phyloP scores from a whole-genome alignment of 495 filamentous ascomycete genomes.

The Sphaerosporella brunnea region DNA sequence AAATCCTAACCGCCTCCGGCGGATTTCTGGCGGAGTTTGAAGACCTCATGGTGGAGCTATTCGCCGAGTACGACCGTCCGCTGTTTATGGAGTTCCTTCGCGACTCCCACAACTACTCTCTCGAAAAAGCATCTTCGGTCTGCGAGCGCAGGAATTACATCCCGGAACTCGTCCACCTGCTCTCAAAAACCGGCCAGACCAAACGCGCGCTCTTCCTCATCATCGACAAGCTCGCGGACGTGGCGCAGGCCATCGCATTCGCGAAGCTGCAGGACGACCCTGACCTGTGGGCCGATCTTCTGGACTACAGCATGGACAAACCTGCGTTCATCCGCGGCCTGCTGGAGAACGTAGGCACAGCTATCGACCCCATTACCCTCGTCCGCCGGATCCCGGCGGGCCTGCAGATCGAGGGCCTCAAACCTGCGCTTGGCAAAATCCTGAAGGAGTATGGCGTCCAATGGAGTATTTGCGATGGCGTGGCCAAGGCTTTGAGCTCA shows the following conservation, averaged over 20 bases:
- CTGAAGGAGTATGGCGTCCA: conserved; percentile 90
- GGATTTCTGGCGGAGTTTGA: conserved; percentile 65
- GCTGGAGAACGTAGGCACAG: conserved; percentile 81
- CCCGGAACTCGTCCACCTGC: conserved; percentile 77
- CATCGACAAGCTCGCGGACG: conserved; percentile 70
- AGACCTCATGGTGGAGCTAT: conserved; percentile 67
- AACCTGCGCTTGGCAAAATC: conserved; percentile 67
- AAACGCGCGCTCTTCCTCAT: conserved; percentile 81
- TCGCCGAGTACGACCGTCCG: conserved; percentile 61
- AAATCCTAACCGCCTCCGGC: background rate
- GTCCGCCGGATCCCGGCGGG: conserved; percentile 83
- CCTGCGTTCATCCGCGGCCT: conserved; percentile 83
- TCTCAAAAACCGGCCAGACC: conserved; percentile 84
- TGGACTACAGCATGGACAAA: conserved; percentile 92
- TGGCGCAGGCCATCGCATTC: conserved; percentile 80
- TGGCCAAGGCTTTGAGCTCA: conserved; percentile 65
- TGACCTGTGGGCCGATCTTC: conserved; percentile 84
- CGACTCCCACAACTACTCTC: conserved; percentile 61
- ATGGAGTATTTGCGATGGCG: conserved; percentile 72
- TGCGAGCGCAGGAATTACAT: conserved; percentile 66
- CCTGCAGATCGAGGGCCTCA: conserved; percentile 71
- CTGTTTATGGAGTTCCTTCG: conserved; percentile 78
- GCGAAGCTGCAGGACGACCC: conserved; percentile 81
- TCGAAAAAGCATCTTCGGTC: conserved; percentile 59
- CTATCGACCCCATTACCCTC: conserved; percentile 75